Conservation (phyloP, 2,329 filamentous ascomycete species). For the Aureobasidium sp. region DNA sequence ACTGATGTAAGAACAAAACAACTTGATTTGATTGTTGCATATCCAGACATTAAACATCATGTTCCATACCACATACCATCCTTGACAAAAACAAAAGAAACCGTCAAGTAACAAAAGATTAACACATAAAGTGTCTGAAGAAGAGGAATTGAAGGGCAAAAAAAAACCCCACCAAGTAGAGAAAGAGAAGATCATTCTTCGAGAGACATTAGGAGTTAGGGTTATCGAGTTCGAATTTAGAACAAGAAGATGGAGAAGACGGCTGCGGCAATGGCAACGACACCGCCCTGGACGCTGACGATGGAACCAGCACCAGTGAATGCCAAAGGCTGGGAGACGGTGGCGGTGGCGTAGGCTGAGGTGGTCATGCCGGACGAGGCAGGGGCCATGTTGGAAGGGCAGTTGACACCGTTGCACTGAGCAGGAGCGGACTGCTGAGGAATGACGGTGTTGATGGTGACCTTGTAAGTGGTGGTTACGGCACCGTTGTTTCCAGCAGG, state of each 20-base stretch:
- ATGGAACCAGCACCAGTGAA: conserved; percentile 9
- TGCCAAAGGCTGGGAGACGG: not conserved
- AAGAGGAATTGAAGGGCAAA: not conserved
- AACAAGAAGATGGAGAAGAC: not conserved
- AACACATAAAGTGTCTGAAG: not conserved
- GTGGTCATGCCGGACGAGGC: conserved; percentile 5
- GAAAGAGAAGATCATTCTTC: not conserved
- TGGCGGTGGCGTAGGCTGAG: not conserved
- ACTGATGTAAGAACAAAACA: not conserved
- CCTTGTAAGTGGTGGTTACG: not conserved
- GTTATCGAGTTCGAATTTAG: not conserved
- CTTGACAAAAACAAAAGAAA: not conserved
- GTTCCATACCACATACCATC: not conserved
- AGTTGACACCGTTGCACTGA: not conserved
- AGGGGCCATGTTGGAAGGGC: not conserved
- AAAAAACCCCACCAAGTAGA: not conserved
- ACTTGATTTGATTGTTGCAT: not conserved
- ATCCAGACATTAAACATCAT: not conserved
- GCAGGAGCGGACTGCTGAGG: not conserved
- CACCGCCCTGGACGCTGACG: conserved; percentile 3
- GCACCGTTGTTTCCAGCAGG: not conserved
- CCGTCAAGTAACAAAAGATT: not conserved
- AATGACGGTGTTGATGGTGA: not conserved
- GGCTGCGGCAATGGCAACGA: not conserved
- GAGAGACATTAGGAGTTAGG: conserved; percentile 1